Base-by-base conservation (phyloP, 371 early-diverging fungal species). In the Dinochytrium kinnereticum region DNA sequence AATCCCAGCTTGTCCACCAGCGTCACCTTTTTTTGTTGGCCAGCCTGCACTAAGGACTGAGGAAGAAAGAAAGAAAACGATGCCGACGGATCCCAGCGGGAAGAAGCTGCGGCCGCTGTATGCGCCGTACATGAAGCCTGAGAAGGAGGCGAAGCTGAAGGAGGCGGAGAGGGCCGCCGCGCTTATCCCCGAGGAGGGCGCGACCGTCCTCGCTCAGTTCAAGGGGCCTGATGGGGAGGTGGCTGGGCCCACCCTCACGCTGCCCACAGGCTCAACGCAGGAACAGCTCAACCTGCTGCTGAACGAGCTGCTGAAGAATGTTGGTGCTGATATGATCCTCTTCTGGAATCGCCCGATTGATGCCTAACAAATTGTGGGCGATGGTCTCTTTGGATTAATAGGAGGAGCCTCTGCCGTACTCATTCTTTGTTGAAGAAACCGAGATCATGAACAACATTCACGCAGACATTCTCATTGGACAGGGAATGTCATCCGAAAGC, bases 261-360 rank as follows among this genome's bases (percentile, higher is more conserved):
- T 97, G 66, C 96, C 97, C 15, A 90, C 89, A 19, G 89, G 92
- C 72, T 87, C 91, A 39, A 95, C 91, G 33, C 91, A 93, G 30
- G 93, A 95, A 77, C 95, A 96, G 79, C 88, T 98, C 7, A 86
- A 91, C 73, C 77, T 95, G 38, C 81, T 98, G 40, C 80, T 98
- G 68, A 98, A 98, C 88, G 91, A 93, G 78, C 88, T 98, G 28
- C 83, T 98, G 53, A 81, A 90, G 37, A 94, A 93, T 85, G 95
- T 93, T 85, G 74, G 82, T 64, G 0, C 53, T n/a, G n/a, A n/a
- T n/a, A n/a, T n/a, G n/a, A n/a, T 30, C 31, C 3, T 57, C 38
- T 49, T 19, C 21, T 10, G 51, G 50, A 39, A 1, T 53, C 40
- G 49, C 28, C 40, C 51, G n/a, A n/a, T 51, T 68, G 1, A 19